phyloP scores from a whole-genome alignment of 2,329 filamentous ascomycete genomes.

The Cryphonectria carpinicola region DNA sequence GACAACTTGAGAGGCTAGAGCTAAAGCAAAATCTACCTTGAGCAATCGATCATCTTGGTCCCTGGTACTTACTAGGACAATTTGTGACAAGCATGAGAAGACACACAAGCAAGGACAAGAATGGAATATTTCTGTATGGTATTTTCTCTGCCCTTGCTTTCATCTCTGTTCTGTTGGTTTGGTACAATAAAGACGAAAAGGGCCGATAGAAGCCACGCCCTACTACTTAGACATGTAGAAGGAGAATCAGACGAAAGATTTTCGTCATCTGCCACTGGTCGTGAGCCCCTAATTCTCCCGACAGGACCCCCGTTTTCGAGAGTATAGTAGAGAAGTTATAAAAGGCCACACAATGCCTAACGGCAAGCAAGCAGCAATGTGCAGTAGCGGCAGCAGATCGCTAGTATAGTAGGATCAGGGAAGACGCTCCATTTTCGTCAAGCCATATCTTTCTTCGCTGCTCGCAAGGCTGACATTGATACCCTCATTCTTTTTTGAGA shows the following conservation, averaged over 20 bases:
- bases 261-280: neutral
- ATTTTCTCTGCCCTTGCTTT: constrained; percentile 11
- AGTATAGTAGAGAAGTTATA: neutral
- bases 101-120: neutral
- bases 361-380: constrained; percentile 20
- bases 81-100: neutral
- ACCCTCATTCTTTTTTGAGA: constrained; percentile 14
- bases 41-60: neutral
- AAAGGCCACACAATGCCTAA: neutral
- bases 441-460: constrained; percentile 9
- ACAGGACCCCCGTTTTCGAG: neutral
- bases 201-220: constrained; percentile 22
- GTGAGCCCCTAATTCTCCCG: neutral
- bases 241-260: constrained; percentile 1
- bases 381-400: constrained; percentile 25
- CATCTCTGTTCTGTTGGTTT: neutral
- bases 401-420: constrained; percentile 25
- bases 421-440: constrained; percentile 7
- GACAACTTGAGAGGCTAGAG: neutral
- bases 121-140: neutral
- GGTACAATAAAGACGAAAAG: constrained; percentile 16
- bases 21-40: neutral
- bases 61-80: neutral
- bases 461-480: constrained; percentile 3
- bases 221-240: constrained; percentile 19